These are phyloP conservation scores for Dictyostelium brefeldianum DNA, from an alignment of 78 protist genomes.

Conservation along the genomic window DNA sequence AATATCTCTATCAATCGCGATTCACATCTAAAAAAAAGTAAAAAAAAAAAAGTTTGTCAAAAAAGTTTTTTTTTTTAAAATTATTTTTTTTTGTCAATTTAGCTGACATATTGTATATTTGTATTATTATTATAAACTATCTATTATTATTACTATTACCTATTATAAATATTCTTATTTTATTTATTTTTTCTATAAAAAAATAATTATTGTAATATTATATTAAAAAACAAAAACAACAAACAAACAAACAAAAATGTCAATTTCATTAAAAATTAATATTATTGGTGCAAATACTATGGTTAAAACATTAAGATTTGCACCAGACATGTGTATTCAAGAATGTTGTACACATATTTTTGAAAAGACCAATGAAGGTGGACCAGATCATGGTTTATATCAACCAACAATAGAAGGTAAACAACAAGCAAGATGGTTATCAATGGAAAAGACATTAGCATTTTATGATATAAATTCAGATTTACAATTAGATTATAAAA, in stretches of 20 bases:
- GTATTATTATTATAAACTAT: too few relatives aligned
- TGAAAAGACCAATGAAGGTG: conserved; percentile 81
- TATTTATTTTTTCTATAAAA: too few relatives aligned
- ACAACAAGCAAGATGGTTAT: conserved; percentile 66
- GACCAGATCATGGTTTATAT: conserved; percentile 86
- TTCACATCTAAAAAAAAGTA: too few relatives aligned
- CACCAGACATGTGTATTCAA: conserved; percentile 76
- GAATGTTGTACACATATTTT: conserved; percentile 60
- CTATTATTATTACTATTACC: too few relatives aligned
- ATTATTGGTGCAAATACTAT: conserved; percentile 9
- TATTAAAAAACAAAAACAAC: not conserved
- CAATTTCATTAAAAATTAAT: conserved; percentile 57
- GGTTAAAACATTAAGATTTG: conserved; percentile 78
- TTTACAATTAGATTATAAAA: conserved; percentile 64
- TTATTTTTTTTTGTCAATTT: too few relatives aligned
- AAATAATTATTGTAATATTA: too few relatives aligned
- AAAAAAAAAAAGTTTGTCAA: too few relatives aligned
- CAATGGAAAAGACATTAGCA: conserved; percentile 38
- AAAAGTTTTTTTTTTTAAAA: too few relatives aligned
- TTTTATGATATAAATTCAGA: conserved; percentile 70
- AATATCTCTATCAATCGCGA: too few relatives aligned
- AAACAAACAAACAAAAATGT: conserved; percentile 26
- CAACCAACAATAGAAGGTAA: conserved; percentile 49
- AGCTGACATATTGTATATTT: too few relatives aligned
- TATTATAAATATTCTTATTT: too few relatives aligned